Conservation (phyloP, 352 stramenopile species). For the Phytophthora cajani region DNA sequence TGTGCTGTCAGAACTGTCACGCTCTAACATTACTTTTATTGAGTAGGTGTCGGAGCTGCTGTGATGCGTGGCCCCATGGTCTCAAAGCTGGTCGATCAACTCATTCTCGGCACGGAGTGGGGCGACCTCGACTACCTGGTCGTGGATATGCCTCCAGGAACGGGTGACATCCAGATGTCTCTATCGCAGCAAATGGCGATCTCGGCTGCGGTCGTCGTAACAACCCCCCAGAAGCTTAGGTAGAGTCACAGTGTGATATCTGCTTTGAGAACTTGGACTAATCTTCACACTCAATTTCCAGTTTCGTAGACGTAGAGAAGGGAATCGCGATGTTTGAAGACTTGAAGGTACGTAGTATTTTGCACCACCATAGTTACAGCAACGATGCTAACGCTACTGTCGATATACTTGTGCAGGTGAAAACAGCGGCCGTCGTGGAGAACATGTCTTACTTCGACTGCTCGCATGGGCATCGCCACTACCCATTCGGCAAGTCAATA, state of each 20-base stretch:
- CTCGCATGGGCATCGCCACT: slow-evolving; percentile 85
- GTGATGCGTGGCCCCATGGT: slow-evolving; percentile 99
- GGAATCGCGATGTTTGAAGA: slow-evolving; percentile 99
- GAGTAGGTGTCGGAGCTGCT: slow-evolving; percentile 77
- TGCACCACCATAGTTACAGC: not conserved
- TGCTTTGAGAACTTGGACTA: not conserved
- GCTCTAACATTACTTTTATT: not conserved
- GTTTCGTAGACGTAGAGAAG: slow-evolving; percentile 98
- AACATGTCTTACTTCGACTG: slow-evolving; percentile 99
- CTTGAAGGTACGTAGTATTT: slow-evolving; percentile 77
- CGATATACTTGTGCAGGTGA: slow-evolving; percentile 71
- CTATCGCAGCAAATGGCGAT: slow-evolving; percentile 98
- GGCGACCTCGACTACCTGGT: slow-evolving; percentile 99
- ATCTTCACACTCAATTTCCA: slow-evolving; percentile 30
- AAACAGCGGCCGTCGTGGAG: slow-evolving; percentile 97
- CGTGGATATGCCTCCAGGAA: slow-evolving; percentile 99
- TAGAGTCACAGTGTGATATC: slow-evolving; percentile 9
- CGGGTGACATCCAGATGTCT: slow-evolving; percentile 99
- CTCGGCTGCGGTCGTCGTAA: slow-evolving; percentile 98
- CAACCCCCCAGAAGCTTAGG: slow-evolving; percentile 97
- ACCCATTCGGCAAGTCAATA: slow-evolving; percentile 70
- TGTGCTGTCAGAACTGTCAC: not conserved
- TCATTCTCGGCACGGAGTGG: slow-evolving; percentile 97
- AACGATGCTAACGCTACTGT: slow-evolving; percentile 3
- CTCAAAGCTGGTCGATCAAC: slow-evolving; percentile 97